phyloP scores from a whole-genome alignment of 306 rosid genomes.

The Mimosa pudica region DNA sequence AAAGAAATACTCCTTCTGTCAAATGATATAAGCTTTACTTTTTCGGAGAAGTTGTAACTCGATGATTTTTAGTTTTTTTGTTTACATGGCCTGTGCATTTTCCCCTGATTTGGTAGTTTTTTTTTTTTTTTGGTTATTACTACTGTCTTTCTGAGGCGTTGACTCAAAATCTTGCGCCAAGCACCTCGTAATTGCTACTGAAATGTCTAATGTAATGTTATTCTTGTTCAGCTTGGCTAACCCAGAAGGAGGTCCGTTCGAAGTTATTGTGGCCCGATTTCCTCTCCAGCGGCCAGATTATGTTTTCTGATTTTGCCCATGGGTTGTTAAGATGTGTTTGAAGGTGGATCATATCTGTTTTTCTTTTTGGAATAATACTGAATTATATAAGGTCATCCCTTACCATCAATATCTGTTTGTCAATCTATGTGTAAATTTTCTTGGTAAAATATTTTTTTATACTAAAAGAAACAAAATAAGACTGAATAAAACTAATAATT shows the following conservation, averaged over 20 bases:
- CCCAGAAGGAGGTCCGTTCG: slow-evolving; percentile 64
- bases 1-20: not conserved
- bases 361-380: too few relatives aligned
- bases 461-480: too few relatives aligned
- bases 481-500: too few relatives aligned
- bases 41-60: not conserved
- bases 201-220: not conserved
- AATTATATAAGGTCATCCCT: too few relatives aligned
- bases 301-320: slow-evolving; percentile 59
- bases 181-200: not conserved
- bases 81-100: not conserved
- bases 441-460: not conserved
- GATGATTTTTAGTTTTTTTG: not conserved
- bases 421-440: not conserved
- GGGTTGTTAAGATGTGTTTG: slow-evolving; percentile 17
- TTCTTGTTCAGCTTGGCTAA: slow-evolving; percentile 46
- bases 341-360: not conserved
- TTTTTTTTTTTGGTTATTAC: not conserved
- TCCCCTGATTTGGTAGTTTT: not conserved
- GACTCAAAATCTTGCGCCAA: slow-evolving; percentile 17
- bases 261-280: slow-evolving; percentile 63
- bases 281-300: slow-evolving; percentile 78
- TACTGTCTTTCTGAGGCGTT: slow-evolving; percentile 4
- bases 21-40: too few relatives aligned
- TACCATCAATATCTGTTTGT: too few relatives aligned